Base-by-base conservation (phyloP, 2,329 filamentous ascomycete genomes). In the Niveomyces coronatus region DNA sequence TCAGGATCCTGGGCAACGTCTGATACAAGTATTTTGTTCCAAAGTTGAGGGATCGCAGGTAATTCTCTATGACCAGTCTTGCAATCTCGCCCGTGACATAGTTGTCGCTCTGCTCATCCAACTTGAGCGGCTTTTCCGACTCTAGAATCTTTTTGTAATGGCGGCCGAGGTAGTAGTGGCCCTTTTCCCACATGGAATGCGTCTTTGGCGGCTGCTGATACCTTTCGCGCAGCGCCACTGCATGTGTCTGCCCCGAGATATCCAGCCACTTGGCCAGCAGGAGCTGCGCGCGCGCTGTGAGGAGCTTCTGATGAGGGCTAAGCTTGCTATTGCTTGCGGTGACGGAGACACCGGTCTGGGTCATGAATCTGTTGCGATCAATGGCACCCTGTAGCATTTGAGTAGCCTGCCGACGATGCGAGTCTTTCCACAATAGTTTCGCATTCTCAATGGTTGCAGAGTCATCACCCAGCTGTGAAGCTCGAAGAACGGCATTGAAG, bases 121-220 rank as follows among this genome's bases (percentile, higher is more conserved):
- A 67, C 26, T 82, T 79, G 37, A 94, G 74, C 2, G 73, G 67
- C 57, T 86, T 88, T 56, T 96, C 87, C 0, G 86, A 85, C 51
- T 96, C 89, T 3, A 95, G 67, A 4, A 96, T 74, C 58, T 95
- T 98, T 57, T 94, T 93, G 70, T 98, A 98, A 60, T 96, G 87
- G 32, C 89, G 86, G 5, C 91, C 91, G 9, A 99, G 73, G 56
- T 95, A 94, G 57, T 96, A 98, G 55, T 96, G 89, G 0, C 86
- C 88, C 59, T 95, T 96, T 55, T 98, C 91, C 88, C 89, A 98
- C 36, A 76, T 76, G 5, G 68, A 63, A 49, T 69, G 66, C 1
- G 75, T 78, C 53, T 74, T 79, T n/a, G 83, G 76, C 1, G 88
- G 88, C 47, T 82, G 75, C 45, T 87, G 81, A 51, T 95, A 98